Conservation (phyloP, 1,284 basidiomycete genomes). For the Rhodotorula sp. region DNA sequence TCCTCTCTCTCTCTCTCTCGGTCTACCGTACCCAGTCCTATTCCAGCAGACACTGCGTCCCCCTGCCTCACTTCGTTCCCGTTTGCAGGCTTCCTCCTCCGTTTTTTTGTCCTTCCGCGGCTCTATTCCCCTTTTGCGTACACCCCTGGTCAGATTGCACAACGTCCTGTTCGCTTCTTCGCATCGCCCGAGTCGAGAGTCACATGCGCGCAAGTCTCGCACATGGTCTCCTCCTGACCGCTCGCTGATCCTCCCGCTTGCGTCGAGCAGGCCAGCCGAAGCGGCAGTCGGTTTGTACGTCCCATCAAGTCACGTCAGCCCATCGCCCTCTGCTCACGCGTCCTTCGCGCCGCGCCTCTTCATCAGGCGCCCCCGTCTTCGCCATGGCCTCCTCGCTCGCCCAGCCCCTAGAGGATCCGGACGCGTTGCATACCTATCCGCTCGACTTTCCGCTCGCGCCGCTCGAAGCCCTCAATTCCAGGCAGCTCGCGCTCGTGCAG, state of each 20-base stretch:
- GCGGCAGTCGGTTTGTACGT: too few relatives aligned
- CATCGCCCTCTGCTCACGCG: too few relatives aligned
- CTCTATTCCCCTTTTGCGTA: not conserved
- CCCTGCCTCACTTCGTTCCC: not conserved
- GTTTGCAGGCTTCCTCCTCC: not conserved
- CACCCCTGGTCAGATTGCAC: not conserved
- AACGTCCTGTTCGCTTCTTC: not conserved
- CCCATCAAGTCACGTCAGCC: too few relatives aligned
- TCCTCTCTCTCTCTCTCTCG: not conserved
- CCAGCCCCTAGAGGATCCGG: not conserved
- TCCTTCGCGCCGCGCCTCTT: not conserved
- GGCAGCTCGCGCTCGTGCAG: constrained; percentile 20
- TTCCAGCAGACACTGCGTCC: not conserved
- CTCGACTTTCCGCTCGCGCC: not conserved
- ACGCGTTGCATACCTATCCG: not conserved
- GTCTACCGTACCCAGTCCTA: too few relatives aligned
- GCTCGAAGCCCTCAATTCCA: not conserved
- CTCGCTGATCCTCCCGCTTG: too few relatives aligned
- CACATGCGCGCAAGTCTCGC: too few relatives aligned
- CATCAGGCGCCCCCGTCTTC: not conserved
- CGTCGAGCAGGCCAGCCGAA: too few relatives aligned
- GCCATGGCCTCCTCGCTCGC: not conserved
- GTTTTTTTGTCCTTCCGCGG: too few relatives aligned
- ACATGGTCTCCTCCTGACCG: too few relatives aligned
- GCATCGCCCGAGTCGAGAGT: too few relatives aligned